phyloP scores from a whole-genome alignment of 2,329 filamentous ascomycete genomes.

The Fusarium sp. region DNA sequence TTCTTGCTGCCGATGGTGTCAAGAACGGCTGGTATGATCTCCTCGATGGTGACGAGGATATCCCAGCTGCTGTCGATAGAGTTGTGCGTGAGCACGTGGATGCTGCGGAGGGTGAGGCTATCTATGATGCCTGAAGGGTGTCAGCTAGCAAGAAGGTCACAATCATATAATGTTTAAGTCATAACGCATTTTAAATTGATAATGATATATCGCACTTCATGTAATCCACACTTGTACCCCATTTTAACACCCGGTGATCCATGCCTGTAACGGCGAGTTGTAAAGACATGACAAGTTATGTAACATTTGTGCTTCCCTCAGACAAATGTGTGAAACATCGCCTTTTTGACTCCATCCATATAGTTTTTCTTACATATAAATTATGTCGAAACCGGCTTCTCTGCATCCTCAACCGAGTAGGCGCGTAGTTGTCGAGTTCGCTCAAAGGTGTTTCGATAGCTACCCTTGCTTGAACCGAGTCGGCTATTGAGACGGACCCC shows the following conservation, averaged over 20 bases:
- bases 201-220: not conserved
- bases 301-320: not conserved
- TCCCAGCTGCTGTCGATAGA: conserved; percentile 60
- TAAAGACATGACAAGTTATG: not conserved
- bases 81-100: conserved; percentile 63
- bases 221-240: not conserved
- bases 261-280: not conserved
- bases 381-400: conserved; percentile 1
- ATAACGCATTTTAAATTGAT: not conserved
- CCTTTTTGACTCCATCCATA: not conserved
- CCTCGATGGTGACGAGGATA: conserved; percentile 63
- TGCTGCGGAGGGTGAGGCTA: conserved; percentile 63
- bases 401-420: not conserved
- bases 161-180: not conserved
- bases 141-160: not conserved
- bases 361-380: not conserved
- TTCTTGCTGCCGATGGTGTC: conserved; percentile 62
- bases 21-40: conserved; percentile 67
- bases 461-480: conserved; percentile 35
- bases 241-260: not conserved
- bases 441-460: conserved; percentile 42
- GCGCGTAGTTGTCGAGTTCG: conserved; percentile 17
- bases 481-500: conserved; percentile 46
- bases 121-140: conserved; percentile 43
- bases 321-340: not conserved